Conservation (phyloP, 1,139 yeast species). For the Candida dubliniensis region DNA sequence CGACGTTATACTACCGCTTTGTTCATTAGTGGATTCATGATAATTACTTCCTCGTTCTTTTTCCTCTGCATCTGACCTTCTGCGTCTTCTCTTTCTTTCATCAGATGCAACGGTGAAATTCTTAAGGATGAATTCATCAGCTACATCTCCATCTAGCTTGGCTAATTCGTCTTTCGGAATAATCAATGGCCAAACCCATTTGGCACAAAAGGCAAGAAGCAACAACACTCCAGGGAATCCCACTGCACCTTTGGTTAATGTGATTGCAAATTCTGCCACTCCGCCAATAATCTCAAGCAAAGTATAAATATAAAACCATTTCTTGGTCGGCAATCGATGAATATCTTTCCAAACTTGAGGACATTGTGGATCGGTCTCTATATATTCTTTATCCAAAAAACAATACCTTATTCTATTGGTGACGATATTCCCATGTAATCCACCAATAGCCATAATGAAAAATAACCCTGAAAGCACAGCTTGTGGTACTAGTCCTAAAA, state of each 20-base stretch:
- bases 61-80: slow-evolving; percentile 9
- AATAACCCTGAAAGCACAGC: slow-evolving; percentile 90
- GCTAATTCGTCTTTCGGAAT: slow-evolving; percentile 63
- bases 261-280: slow-evolving; percentile 79
- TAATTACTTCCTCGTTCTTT: slow-evolving; percentile 6
- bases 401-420: slow-evolving; percentile 63
- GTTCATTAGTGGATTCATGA: slow-evolving; percentile 5
- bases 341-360: slow-evolving; percentile 38
- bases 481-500: slow-evolving; percentile 87
- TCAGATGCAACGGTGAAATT: slow-evolving; percentile 30
- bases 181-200: slow-evolving; percentile 64
- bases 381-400: slow-evolving; percentile 56
- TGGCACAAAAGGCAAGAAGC: slow-evolving; percentile 58
- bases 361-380: slow-evolving; percentile 35
- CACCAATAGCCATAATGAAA: slow-evolving; percentile 88
- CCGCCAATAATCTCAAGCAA: slow-evolving; percentile 64
- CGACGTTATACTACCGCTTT: neutral
- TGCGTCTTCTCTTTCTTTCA: slow-evolving; percentile 11
- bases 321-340: slow-evolving; percentile 36
- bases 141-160: slow-evolving; percentile 72
- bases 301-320: slow-evolving; percentile 57
- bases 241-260: slow-evolving; percentile 86
- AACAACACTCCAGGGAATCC: slow-evolving; percentile 87
- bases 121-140: slow-evolving; percentile 50
- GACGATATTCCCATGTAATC: slow-evolving; percentile 67